phyloP scores from a whole-genome alignment of 495 filamentous ascomycete species.

The Neurospora sublineolata region DNA sequence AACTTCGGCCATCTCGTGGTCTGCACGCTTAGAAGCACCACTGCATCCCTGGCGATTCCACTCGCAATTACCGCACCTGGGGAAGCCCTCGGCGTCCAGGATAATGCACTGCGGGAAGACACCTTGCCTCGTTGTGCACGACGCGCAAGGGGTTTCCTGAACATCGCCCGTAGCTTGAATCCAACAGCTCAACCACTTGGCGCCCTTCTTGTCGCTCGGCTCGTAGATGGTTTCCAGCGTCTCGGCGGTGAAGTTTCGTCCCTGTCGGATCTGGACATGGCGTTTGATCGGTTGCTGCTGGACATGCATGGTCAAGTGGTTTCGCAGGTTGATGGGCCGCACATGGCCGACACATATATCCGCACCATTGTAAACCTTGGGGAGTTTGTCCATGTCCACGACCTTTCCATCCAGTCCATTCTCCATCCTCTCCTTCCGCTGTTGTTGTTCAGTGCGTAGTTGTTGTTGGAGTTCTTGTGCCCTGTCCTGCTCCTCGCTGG shows the following conservation, averaged over 20 bases:
- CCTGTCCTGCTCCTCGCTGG: background rate
- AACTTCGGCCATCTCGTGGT: background rate
- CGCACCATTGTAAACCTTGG: background rate
- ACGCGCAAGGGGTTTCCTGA: constrained; percentile 12
- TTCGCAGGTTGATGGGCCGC: constrained; percentile 3
- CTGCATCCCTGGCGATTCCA: constrained; percentile 21
- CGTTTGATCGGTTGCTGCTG: constrained; percentile 16
- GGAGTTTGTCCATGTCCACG: background rate
- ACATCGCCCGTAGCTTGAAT: constrained; percentile 21
- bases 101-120: constrained; percentile 17
- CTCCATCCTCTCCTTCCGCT: background rate
- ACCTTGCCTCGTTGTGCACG: constrained; percentile 13
- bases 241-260: constrained; percentile 15
- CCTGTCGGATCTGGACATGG: constrained; percentile 13
- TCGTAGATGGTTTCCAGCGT: constrained; percentile 14
- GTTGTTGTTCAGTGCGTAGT: background rate
- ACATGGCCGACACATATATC: constrained; percentile 11
- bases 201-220: constrained; percentile 13
- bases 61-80: constrained; percentile 25
- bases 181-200: constrained; percentile 21
- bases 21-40: background rate
- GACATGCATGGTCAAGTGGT: constrained; percentile 8
- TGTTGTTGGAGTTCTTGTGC: background rate
- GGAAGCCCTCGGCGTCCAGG: constrained; percentile 12
- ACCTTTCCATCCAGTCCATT: background rate